Evolutionary conservation across 306 rosid genomes (phyloP).

Genomic region (Prunus mira): DNA sequence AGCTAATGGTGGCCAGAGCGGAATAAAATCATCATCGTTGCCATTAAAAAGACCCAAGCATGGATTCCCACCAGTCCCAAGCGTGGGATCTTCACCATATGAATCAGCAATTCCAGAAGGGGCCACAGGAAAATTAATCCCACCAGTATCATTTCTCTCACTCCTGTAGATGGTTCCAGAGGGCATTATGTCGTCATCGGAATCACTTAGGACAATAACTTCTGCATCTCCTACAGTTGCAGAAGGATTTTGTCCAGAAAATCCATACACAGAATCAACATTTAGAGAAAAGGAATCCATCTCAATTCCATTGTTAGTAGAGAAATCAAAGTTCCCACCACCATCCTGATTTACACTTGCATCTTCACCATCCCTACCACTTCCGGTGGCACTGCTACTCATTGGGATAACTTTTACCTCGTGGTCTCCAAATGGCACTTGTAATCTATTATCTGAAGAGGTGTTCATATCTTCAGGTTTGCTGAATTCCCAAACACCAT

Average conservation of each 20-base stretch:
- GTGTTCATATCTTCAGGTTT: slow-evolving; percentile 63
- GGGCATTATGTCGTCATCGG: slow-evolving; percentile 76
- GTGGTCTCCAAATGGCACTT: slow-evolving; percentile 48
- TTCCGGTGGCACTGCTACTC: slow-evolving; percentile 95
- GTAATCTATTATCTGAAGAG: slow-evolving; percentile 56
- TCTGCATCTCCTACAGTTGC: slow-evolving; percentile 55
- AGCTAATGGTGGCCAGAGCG: slow-evolving; percentile 59
- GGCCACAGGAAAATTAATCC: slow-evolving; percentile 47
- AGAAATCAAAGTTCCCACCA: slow-evolving; percentile 58
- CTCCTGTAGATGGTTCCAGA: slow-evolving; percentile 42
- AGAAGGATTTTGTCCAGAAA: slow-evolving; percentile 43
- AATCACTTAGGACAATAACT: slow-evolving; percentile 86
- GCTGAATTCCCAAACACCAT: slow-evolving; percentile 88
- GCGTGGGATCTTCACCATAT: slow-evolving; percentile 60
- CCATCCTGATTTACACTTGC: slow-evolving; percentile 86
- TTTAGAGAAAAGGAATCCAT: slow-evolving; percentile 60
- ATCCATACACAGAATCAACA: slow-evolving; percentile 65
- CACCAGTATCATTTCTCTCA: slow-evolving; percentile 47
- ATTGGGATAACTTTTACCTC: slow-evolving; percentile 77
- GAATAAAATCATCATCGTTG: slow-evolving; percentile 60
- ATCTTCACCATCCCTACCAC: slow-evolving; percentile 89
- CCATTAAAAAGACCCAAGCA: slow-evolving; percentile 64
- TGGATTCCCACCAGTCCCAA: slow-evolving; percentile 51
- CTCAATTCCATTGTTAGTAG: slow-evolving; percentile 69
- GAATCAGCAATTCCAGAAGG: slow-evolving; percentile 57